Percentiles rank a stretch among this genome's conserved stretches.
Conservation (phyloP, 2,329 filamentous ascomycete genomes). For the Botrytis squamosa region DNA sequence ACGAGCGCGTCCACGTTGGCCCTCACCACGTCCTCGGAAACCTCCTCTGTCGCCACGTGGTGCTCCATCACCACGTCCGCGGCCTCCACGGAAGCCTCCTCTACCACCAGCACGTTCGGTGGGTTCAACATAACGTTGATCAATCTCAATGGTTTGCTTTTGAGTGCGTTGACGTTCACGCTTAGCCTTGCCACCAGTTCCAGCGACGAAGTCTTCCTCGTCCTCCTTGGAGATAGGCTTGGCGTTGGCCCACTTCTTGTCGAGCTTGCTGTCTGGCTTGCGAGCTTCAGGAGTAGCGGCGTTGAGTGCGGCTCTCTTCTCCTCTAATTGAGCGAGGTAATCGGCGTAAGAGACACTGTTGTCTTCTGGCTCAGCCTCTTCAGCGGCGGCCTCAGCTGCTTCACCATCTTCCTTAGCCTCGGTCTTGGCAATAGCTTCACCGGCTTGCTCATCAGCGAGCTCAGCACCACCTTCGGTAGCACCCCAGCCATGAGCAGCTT, state of each 20-base stretch:
- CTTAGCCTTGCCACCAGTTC: conserved; percentile 71
- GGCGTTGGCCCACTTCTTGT: conserved; percentile 91
- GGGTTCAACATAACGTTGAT: conserved; percentile 76
- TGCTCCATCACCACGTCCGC: conserved; percentile 50
- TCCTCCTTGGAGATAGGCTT: conserved; percentile 66
- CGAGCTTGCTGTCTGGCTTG: conserved; percentile 79
- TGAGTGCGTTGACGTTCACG: conserved; percentile 88
- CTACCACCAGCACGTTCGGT: conserved; percentile 57
- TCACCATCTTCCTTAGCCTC: conserved; percentile 72
- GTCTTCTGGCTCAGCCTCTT: conserved; percentile 56
- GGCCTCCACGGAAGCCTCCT: conserved; percentile 52
- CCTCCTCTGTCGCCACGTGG: conserved; percentile 45
- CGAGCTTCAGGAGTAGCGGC: conserved; percentile 69
- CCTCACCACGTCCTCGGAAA: conserved; percentile 49
- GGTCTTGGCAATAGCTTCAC: conserved; percentile 80
- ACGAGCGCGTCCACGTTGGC: conserved; percentile 49
- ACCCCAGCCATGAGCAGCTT: conserved; percentile 88
- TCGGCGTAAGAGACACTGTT: conserved; percentile 88
- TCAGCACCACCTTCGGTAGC: conserved; percentile 77
- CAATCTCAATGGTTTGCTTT: conserved; percentile 87
- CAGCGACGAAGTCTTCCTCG: conserved; percentile 75
- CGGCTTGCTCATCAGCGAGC: conserved; percentile 87
- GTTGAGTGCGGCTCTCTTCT: conserved; percentile 73
- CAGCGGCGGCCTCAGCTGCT: conserved; percentile 41
- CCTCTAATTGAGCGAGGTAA: conserved; percentile 75